Percentiles rank a stretch among this genome's conserved stretches.
These are phyloP conservation scores for Anisodus tanguticus DNA, from an alignment of 257 asterid species.

Conservation along the genomic window DNA sequence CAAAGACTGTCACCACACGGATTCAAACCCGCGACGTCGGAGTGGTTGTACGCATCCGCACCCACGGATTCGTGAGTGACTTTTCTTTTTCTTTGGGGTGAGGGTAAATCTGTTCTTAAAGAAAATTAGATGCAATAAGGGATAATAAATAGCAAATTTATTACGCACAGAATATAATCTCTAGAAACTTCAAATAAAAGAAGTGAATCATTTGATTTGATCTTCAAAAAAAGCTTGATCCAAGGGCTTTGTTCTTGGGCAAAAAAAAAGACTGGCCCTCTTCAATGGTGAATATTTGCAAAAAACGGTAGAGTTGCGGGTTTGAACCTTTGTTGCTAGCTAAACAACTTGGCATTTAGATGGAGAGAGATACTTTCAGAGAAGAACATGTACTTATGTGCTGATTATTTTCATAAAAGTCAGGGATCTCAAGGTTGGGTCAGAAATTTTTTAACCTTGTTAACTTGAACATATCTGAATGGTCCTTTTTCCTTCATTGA, in stretches of 20 bases:
- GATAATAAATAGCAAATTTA: background rate
- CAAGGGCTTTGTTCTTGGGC: background rate
- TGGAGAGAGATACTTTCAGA: background rate
- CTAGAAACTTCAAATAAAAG: background rate
- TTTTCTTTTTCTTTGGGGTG: background rate
- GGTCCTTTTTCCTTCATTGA: background rate
- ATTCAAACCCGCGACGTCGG: too few species aligned
- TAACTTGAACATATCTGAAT: background rate
- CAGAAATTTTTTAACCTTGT: background rate
- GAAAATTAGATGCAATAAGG: background rate
- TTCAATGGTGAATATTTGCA: background rate
- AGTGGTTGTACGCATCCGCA: too few species aligned
- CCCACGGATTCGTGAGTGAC: too few species aligned
- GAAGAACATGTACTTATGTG: background rate
- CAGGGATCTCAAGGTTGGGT: background rate
- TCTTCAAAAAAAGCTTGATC: background rate
- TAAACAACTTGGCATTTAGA: background rate
- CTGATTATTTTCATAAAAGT: background rate
- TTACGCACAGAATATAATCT: background rate
- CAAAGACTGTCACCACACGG: too few species aligned
- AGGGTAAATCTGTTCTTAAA: background rate
- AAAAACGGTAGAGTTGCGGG: background rate
- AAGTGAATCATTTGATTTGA: background rate
- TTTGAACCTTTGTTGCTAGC: background rate
- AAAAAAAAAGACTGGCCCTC: background rate